phyloP scores from a whole-genome alignment of 2,329 filamentous ascomycete species.

The Sporothrix brasiliensis region DNA sequence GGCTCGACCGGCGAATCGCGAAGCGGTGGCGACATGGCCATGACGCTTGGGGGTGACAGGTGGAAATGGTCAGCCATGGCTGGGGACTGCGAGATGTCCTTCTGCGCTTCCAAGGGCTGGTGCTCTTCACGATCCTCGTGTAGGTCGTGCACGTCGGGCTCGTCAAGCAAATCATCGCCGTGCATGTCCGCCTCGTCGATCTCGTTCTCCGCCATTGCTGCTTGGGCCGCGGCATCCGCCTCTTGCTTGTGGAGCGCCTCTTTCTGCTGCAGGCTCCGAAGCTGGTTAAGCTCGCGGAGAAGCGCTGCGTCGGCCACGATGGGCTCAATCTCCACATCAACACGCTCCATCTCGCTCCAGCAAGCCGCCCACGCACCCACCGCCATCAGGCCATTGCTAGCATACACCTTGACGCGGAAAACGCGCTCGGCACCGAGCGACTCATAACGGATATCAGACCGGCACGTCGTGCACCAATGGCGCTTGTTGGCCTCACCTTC shows the following conservation, averaged over 20 bases:
- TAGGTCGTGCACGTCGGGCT: neutral
- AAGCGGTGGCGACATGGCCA: conserved; percentile 25
- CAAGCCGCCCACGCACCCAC: conserved; percentile 89
- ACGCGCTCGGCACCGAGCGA: conserved; percentile 58
- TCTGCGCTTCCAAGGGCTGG: neutral
- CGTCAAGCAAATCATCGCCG: neutral
- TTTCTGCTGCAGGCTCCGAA: conserved; percentile 48
- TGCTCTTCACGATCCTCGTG: neutral
- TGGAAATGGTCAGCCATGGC: conserved; percentile 9
- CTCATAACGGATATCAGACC: conserved; percentile 58
- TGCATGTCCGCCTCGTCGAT: neutral
- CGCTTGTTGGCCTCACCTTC: conserved; percentile 43
- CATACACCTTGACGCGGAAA: conserved; percentile 86
- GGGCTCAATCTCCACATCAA: conserved; percentile 88
- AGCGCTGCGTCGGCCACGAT: conserved; percentile 61
- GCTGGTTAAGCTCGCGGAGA: conserved; percentile 58
- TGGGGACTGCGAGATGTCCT: neutral
- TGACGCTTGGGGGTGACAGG: conserved; percentile 31
- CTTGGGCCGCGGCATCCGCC: conserved; percentile 43
- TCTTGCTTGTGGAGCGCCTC: conserved; percentile 40
- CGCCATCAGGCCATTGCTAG: conserved; percentile 91
- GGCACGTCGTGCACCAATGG: conserved; percentile 62
- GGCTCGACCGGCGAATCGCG: conserved; percentile 36
- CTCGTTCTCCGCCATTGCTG: conserved; percentile 39
- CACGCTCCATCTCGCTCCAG: conserved; percentile 98